These are phyloP conservation scores for Mycena alexandri DNA, from an alignment of 768 basidiomycete species.

Conservation along the genomic window DNA sequence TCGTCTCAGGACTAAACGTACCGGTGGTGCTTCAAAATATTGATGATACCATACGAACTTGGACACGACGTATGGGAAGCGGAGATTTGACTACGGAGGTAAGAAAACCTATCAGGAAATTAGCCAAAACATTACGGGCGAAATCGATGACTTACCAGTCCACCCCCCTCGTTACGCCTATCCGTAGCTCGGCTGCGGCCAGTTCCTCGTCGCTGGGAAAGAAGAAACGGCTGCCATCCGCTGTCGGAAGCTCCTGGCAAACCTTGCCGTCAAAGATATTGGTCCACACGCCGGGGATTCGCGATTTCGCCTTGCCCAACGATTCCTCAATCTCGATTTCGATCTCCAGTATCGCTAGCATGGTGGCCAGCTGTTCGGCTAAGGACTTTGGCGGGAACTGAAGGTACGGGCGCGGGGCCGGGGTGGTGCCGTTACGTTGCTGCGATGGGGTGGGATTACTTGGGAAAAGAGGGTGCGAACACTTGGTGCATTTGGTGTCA, in stretches of 20 bases:
- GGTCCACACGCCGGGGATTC: background rate
- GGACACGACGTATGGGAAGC: slow-evolving; percentile 52
- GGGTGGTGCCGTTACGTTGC: background rate
- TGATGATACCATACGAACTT: slow-evolving; percentile 49
- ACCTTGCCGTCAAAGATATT: slow-evolving; percentile 43
- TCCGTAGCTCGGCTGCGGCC: slow-evolving; percentile 42
- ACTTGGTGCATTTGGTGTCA: slow-evolving; percentile 9
- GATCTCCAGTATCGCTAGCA: background rate
- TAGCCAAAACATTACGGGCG: background rate
- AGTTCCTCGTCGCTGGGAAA: slow-evolving; percentile 22
- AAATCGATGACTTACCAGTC: slow-evolving; percentile 43
- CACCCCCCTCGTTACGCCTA: slow-evolving; percentile 45
- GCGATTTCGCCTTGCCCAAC: background rate
- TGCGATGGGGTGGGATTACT: background rate
- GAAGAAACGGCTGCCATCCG: slow-evolving; percentile 47
- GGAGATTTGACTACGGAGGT: slow-evolving; percentile 49
- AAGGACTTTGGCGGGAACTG: background rate
- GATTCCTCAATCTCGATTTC: slow-evolving; percentile 6
- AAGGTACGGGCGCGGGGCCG: background rate
- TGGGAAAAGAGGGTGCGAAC: background rate
- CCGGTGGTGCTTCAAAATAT: slow-evolving; percentile 44
- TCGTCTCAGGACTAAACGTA: too few relatives aligned
- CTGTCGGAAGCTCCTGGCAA: slow-evolving; percentile 39
- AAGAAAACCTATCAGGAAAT: slow-evolving; percentile 48
- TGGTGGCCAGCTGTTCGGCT: background rate